These are phyloP conservation scores for Vitis rotundifolia DNA, from an alignment of 164 flowering plant genomes.

Conservation along the genomic window DNA sequence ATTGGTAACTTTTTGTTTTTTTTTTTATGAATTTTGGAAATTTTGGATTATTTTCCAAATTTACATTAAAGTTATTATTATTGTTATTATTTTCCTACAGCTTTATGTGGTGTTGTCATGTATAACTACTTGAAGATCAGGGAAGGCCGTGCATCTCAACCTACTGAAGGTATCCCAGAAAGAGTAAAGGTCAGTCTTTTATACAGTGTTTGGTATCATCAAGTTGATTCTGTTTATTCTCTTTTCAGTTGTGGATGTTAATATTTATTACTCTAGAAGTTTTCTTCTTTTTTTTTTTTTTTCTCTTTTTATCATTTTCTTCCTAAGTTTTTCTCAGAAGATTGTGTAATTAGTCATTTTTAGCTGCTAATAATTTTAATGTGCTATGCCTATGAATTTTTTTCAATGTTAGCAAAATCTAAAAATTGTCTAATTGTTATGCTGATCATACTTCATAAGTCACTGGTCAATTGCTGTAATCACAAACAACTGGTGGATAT, in stretches of 20 bases:
- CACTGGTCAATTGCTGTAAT: too few species aligned
- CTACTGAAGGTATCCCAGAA: conserved; percentile 61
- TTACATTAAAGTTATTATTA: background rate
- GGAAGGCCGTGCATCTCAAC: conserved; percentile 79
- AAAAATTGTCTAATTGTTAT: too few species aligned
- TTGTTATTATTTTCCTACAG: conserved; percentile 35
- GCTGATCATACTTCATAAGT: too few species aligned
- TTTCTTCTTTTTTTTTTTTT: too few species aligned
- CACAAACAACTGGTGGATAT: too few species aligned
- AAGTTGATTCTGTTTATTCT: background rate
- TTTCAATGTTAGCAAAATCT: too few species aligned
- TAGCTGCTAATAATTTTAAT: too few species aligned
- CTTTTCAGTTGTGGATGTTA: background rate
- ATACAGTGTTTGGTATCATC: background rate
- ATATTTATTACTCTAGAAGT: background rate
- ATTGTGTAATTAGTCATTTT: too few species aligned
- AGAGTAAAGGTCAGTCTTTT: conserved; percentile 53
- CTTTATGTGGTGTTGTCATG: conserved; percentile 93
- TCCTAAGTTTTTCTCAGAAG: too few species aligned
- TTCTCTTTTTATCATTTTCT: too few species aligned
- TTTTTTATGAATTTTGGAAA: background rate
- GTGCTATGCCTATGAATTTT: too few species aligned
- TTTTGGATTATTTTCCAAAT: background rate
- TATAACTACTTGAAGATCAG: conserved; percentile 91
- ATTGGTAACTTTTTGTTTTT: conserved; percentile 54